phyloP scores from a whole-genome alignment of 2,329 filamentous ascomycete genomes.

The Ophiostoma angusticollis region DNA sequence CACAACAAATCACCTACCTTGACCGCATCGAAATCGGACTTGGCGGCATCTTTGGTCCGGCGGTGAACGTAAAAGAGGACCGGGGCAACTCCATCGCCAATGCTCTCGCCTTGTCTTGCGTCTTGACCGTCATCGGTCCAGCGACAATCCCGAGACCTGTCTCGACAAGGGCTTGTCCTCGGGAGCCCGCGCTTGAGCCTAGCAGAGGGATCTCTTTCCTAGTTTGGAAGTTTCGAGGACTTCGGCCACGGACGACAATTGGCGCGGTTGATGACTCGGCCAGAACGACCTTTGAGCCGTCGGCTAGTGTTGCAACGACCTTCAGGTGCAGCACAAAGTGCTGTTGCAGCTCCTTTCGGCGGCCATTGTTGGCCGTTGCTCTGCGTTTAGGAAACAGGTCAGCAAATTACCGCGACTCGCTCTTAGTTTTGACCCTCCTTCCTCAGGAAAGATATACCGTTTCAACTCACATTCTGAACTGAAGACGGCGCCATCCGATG shows the following conservation, averaged over 20 bases:
- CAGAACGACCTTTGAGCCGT: constrained; percentile 68
- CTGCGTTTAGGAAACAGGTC: constrained; percentile 25
- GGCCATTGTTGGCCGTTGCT: constrained; percentile 90
- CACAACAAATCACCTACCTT: no score
- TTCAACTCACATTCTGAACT: constrained; percentile 62
- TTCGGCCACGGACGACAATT: constrained; percentile 86
- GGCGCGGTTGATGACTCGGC: constrained; percentile 78
- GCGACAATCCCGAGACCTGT: constrained; percentile 48
- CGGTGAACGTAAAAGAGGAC: constrained; percentile 44
- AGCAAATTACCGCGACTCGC: no score
- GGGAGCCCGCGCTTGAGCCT: constrained; percentile 60
- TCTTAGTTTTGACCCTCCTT: no score
- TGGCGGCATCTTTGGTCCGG: constrained; percentile 38
- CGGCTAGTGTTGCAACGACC: constrained; percentile 69
- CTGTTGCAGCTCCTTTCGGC: constrained; percentile 88
- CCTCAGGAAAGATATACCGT: no score
- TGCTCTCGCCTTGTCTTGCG: constrained; percentile 39
- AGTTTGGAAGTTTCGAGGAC: constrained; percentile 87
- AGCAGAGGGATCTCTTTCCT: constrained; percentile 84
- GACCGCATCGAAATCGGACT: constrained; percentile 43
- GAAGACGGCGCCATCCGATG: constrained; percentile 84
- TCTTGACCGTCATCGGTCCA: constrained; percentile 40
- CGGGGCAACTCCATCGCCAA: constrained; percentile 43
- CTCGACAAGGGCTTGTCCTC: constrained; percentile 62
- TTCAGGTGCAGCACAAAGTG: constrained; percentile 88